phyloP scores from a whole-genome alignment of 108 stramenopile genomes.

The Craspedostauros australis region DNA sequence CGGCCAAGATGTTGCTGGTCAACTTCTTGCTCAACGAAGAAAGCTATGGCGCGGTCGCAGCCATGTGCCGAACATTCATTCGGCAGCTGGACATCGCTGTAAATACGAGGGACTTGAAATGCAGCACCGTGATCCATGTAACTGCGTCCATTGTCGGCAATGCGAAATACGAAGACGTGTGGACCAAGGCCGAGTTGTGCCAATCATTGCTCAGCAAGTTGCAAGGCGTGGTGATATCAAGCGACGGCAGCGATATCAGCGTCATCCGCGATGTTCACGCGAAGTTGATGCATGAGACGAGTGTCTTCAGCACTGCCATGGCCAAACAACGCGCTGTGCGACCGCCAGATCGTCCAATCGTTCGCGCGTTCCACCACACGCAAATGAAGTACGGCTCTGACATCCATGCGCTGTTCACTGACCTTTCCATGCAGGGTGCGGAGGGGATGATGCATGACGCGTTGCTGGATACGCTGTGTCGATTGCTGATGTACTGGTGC shows the following conservation, averaged over 20 bases:
- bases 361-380: slow-evolving; percentile 27
- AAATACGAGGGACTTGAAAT: slow-evolving; percentile 3
- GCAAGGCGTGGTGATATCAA: neutral
- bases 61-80: slow-evolving; percentile 53
- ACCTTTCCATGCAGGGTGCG: slow-evolving; percentile 14
- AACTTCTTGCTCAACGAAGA: too few species aligned
- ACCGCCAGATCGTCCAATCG: slow-evolving; percentile 31
- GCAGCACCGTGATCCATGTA: slow-evolving; percentile 16
- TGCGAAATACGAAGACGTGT: slow-evolving; percentile 15
- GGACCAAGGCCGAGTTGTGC: slow-evolving; percentile 29
- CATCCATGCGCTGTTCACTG: slow-evolving; percentile 27
- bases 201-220: slow-evolving; percentile 6
- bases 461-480: slow-evolving; percentile 28
- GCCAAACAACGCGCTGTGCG: too few species aligned
- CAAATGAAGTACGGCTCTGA: slow-evolving; percentile 29
- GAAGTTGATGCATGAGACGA: too few species aligned
- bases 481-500: slow-evolving; percentile 42
- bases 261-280: slow-evolving; percentile 6
- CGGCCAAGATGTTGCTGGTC: too few species aligned
- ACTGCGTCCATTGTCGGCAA: slow-evolving; percentile 15
- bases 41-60: slow-evolving; percentile 56
- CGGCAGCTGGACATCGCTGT: too few species aligned
- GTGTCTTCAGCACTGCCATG: too few species aligned
- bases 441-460: slow-evolving; percentile 22
- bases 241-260: slow-evolving; percentile 1